Evolutionary conservation across 148 eudicot species (phyloP).

Genomic region (Simmondsia chinensis): DNA sequence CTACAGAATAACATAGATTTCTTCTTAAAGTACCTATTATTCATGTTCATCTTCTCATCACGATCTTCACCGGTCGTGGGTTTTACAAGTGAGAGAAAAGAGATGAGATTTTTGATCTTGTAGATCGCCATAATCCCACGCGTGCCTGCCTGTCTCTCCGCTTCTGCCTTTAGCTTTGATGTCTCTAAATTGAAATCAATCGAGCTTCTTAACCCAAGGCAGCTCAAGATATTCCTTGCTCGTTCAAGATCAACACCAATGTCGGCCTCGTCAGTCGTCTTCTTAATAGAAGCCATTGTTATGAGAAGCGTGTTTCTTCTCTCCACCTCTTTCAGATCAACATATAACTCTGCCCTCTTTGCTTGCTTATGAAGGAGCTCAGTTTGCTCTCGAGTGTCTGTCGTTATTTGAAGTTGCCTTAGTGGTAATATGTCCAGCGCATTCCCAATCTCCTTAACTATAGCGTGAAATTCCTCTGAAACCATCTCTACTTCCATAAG

Average conservation of each 20-base stretch:
- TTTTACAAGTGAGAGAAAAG: slow-evolving; percentile 33
- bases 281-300: not conserved
- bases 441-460: slow-evolving; percentile 37
- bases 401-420: slow-evolving; percentile 28
- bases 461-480: slow-evolving; percentile 31
- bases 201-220: slow-evolving; percentile 8
- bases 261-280: not conserved
- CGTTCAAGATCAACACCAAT: not conserved
- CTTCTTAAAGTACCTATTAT: slow-evolving; percentile 9
- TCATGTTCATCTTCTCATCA: slow-evolving; percentile 7
- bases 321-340: slow-evolving; percentile 30
- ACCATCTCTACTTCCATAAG: slow-evolving; percentile 35
- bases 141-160: slow-evolving; percentile 50
- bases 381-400: slow-evolving; percentile 50
- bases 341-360: slow-evolving; percentile 26
- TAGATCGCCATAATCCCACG: slow-evolving; percentile 54
- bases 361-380: slow-evolving; percentile 60
- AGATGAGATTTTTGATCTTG: slow-evolving; percentile 35
- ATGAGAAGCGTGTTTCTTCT: slow-evolving; percentile 24
- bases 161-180: slow-evolving; percentile 24
- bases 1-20: slow-evolving; percentile 9
- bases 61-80: slow-evolving; percentile 22
- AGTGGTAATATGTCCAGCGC: slow-evolving; percentile 63
- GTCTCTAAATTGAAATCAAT: slow-evolving; percentile 3
- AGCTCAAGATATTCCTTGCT: slow-evolving; percentile 4